These are phyloP conservation scores for Fraxinus paxiana DNA, from an alignment of 305 asterid species.

Conservation along the genomic window DNA sequence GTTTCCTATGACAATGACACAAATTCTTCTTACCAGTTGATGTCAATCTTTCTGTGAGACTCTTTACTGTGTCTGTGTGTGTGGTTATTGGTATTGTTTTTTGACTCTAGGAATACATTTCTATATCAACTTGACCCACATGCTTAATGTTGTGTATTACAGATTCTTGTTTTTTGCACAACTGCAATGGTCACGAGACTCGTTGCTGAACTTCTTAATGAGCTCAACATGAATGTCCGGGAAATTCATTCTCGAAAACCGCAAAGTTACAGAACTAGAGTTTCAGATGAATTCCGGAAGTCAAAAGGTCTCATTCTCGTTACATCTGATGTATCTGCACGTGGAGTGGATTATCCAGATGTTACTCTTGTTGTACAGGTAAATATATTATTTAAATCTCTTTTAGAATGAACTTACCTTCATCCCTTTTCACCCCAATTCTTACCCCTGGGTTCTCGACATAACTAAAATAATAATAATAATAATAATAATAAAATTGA, in stretches of 20 bases:
- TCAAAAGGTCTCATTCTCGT: conserved; percentile 93
- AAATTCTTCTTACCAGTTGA: neutral
- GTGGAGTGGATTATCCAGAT: conserved; percentile 98
- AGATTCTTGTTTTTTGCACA: conserved; percentile 95
- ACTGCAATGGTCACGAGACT: conserved; percentile 96
- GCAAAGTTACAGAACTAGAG: conserved; percentile 80
- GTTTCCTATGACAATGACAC: neutral
- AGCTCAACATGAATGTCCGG: conserved; percentile 80
- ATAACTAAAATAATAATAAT: neutral
- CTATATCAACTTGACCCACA: conserved; percentile 12
- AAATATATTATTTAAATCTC: conserved; percentile 13
- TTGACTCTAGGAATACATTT: neutral
- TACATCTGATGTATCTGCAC: conserved; percentile 96
- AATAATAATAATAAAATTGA: neutral
- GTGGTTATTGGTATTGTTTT: neutral
- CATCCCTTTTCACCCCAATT: neutral
- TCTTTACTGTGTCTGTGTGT: neutral
- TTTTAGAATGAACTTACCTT: neutral
- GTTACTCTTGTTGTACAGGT: conserved; percentile 92
- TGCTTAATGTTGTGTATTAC: conserved; percentile 21
- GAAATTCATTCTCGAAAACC: conserved; percentile 95
- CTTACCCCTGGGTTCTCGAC: neutral
- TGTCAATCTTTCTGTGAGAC: neutral
- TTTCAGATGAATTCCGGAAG: conserved; percentile 91
- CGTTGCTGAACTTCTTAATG: conserved; percentile 77